Evolutionary conservation across 257 asterid genomes (phyloP).

Genomic region (Solanum tarapatanum): DNA sequence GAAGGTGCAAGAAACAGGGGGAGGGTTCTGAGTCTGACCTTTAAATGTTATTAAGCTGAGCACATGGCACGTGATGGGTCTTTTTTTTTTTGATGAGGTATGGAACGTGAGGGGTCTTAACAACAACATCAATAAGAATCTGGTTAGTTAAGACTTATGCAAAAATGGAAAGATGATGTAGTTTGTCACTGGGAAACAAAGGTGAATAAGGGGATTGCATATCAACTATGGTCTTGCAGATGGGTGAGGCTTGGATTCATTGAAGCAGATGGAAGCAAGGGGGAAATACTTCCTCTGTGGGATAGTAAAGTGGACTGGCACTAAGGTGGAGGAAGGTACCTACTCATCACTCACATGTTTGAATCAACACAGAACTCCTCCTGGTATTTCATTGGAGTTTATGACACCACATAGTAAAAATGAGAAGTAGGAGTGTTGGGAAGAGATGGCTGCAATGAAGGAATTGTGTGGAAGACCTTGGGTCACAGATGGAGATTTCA

Average conservation of each 20-base stretch:
- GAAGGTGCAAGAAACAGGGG: neutral
- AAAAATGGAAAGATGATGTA: neutral
- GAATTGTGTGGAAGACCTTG: neutral
- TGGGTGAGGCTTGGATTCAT: neutral
- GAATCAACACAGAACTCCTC: neutral
- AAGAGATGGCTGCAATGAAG: neutral
- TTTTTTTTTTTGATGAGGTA: too few species aligned
- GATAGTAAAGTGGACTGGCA: neutral
- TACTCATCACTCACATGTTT: neutral
- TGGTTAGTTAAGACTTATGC: neutral
- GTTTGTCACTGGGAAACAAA: neutral
- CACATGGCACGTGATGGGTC: neutral
- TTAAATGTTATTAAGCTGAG: neutral
- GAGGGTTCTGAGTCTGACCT: neutral
- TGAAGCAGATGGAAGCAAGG: neutral
- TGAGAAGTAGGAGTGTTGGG: neutral
- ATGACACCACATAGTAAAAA: neutral
- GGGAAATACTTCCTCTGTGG: neutral
- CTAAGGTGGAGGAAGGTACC: neutral
- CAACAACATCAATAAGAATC: neutral
- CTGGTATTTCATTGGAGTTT: neutral
- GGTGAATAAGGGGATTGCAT: neutral
- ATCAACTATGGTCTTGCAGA: neutral
- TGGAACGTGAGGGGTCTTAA: neutral
- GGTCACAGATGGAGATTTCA: neutral